These are phyloP conservation scores for Scenedesmus sp. DNA, from an alignment of 163 green algal species.

Conservation along the genomic window DNA sequence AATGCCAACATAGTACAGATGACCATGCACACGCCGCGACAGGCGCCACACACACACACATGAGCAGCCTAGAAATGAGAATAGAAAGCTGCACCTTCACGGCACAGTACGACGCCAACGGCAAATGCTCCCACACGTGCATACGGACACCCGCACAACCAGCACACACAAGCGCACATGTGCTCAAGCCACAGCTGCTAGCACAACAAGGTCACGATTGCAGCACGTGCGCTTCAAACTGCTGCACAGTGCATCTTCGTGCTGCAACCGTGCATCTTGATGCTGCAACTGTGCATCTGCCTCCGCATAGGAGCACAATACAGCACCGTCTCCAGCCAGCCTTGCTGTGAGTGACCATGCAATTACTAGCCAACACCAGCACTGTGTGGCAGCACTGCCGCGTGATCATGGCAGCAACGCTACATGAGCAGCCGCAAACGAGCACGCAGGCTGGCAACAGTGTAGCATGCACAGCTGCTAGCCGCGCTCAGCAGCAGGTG, in stretches of 20 bases:
- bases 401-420: too few relatives aligned
- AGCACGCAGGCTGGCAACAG: too few relatives aligned
- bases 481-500: too few relatives aligned
- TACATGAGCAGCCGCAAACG: too few relatives aligned
- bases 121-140: neutral
- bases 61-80: neutral
- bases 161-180: neutral
- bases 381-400: too few relatives aligned
- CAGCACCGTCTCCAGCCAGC: too few relatives aligned
- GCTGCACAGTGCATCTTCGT: neutral
- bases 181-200: neutral
- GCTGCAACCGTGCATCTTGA: too few relatives aligned
- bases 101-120: neutral
- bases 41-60: neutral
- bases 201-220: neutral
- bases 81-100: neutral
- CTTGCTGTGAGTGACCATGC: too few relatives aligned
- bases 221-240: neutral
- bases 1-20: neutral
- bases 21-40: neutral
- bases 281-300: too few relatives aligned
- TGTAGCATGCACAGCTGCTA: too few relatives aligned
- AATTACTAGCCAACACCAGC: too few relatives aligned
- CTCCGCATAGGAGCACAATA: too few relatives aligned
- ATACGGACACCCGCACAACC: neutral